Evolutionary conservation across 192 early-diverging fungal genomes (phyloP), one percentile per base, ranked within the genome.

Genomic region (Backusella westeae): DNA sequence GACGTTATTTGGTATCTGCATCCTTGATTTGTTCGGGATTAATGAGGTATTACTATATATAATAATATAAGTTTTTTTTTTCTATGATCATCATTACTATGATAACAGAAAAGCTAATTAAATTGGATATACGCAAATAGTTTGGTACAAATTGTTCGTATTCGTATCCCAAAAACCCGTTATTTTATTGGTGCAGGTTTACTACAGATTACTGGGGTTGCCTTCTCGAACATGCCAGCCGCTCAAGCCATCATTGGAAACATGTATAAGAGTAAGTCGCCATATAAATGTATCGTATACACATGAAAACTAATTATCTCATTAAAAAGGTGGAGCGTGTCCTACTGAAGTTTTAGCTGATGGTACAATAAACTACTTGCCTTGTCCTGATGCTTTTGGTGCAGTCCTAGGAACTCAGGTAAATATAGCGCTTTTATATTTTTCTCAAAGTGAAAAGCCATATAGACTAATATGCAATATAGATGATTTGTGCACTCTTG

Each of bases 381-480:
- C 87, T 0, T 89, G 87, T 53, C 87, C 87, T 29, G 68, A 86
- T 41, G 87, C 82, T 10, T 84, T 81, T 81, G 87, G 87, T 14
- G 87, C 87, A 0, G 82, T 89, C 29, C 49, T 89, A 35, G 87
- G 87, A 23, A 89, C 87, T 15, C 68, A 69, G 38, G 68, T 69
- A 69, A 69, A 21, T 1, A 7, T 4, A 38, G 29, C 23, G 19
- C 0, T 36, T 36, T 8, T 10, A 0, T 39, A 38, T 23, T 38
- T 41, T 35, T 67, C 19, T 67, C 8, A 19, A 67, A 23, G 19
- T 29, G 12, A 67, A 8, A n/a, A 67, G 15, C 9, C 15, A 67
- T 67, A 10, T 15, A 65, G 26, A 15, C 63, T 35, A 2, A 23
- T 38, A 41, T 14, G 12, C 12, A 0, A 12, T 12, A 10, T 80